Percentiles rank a stretch among this genome's conserved stretches.
Evolutionary conservation across 331 rosid species (phyloP).

Genomic region (Stylosanthes scabra): DNA sequence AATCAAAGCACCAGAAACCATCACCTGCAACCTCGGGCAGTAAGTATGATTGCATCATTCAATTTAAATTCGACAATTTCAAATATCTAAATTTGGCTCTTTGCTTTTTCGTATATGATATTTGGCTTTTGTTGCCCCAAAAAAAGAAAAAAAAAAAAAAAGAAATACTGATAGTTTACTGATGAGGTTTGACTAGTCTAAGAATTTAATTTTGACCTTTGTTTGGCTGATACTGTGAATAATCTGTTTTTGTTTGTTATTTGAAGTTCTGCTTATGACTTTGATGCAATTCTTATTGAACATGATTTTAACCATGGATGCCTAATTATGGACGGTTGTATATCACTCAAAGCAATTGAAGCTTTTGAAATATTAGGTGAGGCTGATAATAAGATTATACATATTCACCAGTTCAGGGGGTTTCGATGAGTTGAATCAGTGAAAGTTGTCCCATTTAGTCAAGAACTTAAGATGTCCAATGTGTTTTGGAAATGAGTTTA

Average conservation of each 20-base stretch:
- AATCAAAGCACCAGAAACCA: conserved; percentile 27
- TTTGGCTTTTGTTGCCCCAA: not conserved
- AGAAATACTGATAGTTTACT: not conserved
- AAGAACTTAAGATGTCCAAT: too few species aligned
- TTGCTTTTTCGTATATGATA: not conserved
- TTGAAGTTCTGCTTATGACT: not conserved
- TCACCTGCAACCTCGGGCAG: conserved; percentile 47
- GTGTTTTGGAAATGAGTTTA: conserved; percentile 17
- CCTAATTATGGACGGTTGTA: not conserved
- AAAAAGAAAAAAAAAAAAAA: too few species aligned
- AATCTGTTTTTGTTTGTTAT: not conserved
- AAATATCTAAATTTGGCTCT: not conserved
- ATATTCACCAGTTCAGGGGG: not conserved
- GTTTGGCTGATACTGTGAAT: not conserved
- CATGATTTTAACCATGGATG: not conserved
- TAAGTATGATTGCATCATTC: not conserved
- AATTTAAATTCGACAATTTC: not conserved
- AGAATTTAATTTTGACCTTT: conserved; percentile 11
- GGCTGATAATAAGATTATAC: not conserved
- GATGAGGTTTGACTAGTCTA: not conserved
- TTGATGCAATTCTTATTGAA: not conserved
- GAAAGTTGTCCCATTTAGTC: not conserved
- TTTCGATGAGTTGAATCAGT: too few species aligned
- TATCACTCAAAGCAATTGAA: not conserved
- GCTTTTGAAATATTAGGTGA: too few species aligned